Evolutionary conservation across 441 rosid genomes (phyloP), one percentile per base, ranked within the genome.

Genomic region (Populus hybrid): DNA sequence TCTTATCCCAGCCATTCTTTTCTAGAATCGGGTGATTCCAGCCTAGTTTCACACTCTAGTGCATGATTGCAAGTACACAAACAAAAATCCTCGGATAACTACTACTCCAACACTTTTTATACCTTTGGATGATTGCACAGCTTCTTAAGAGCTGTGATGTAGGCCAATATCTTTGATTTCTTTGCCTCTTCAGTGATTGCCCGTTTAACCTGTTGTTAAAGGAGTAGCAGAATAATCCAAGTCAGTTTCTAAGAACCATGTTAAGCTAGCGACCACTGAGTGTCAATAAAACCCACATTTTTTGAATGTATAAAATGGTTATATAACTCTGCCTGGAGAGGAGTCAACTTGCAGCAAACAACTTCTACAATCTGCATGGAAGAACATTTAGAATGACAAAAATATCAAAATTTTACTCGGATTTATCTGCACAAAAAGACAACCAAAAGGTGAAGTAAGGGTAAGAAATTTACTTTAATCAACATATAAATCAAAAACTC

Each of bases 81-180:
- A 61, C 78, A 9, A 70, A 63, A 73, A 30, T 71, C 69, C 76
- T 34, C 71, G 76, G 75, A 66, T 68, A 72, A 74, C 14, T 65
- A 53, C 26, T 75, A 26, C 64, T 50, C 2, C 32, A 9, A 66
- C 2, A 71, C 28, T 26, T 75, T 74, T 57, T 70, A 63, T 82
- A 96, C 99, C 97, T 96, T 96, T 59, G 99, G 99, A 88, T 96
- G 99, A 83, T 96, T 96, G 89, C 99, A 94, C 76, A 96, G 95
- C 94, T 96, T 96, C 90, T 96, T 96, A 67, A 96, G 99, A 83
- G 98, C 98, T 73, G 99, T 96, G 78, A 96, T 94, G 85, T 92
- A 94, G 71, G 98, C 99, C 89, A 96, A 87, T 72, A 96, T 95
- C 89, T 89, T 94, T 23, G 98, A 87, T 80, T 90, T 89, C 83